Evolutionary conservation across 176 grass and related monocot genomes (phyloP), one percentile per base, ranked within the genome.

Genomic region (Cenchrus fungigraminus): DNA sequence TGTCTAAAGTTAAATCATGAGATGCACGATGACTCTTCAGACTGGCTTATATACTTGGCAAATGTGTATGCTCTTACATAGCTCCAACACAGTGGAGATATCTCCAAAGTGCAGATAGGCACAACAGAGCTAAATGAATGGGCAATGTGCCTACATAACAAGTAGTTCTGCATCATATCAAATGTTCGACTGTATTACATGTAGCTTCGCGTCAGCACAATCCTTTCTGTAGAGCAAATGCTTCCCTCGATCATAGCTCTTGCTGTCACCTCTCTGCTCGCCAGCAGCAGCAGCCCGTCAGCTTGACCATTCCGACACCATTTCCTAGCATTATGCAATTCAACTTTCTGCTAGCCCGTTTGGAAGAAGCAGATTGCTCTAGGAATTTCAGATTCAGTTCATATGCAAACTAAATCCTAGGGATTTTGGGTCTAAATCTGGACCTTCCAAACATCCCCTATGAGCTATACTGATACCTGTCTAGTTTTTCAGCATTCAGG

Each of bases 91-190:
- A 83, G n/a, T 73, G 60, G 59, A 67, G 49, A 0, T 12, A 29
- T 65, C 51, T 49, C 34, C 34, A 34, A 34, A 34, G 1, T 34
- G 49, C 70, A 82, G 2, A 65, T 65, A 31, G 11, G 77, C 60
- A 65, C 4, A 25, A 86, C 44, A 61, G 5, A 62, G 52, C 42
- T 70, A 69, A 42, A 72, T 51, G 20, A 72, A 61, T 14, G 46
- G 82, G 71, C 83, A 89, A 89, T 85, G 58, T 89, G 63, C 88
- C 78, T 72, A 20, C 13, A 65, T 28, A 31, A 75, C 44, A 29
- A 12, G 45, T 56, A 17, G 40, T 79, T 79, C n/a, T 73, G 67
- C 66, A 73, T 72, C 4, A 86, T 44, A 73, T 83, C 7, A 65
- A 59, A 76, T 81, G 66, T 82, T 64, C 56, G 4, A 62, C 7